Conservation (phyloP, 192 early-diverging fungal species). For the Coemansia sp. region DNA sequence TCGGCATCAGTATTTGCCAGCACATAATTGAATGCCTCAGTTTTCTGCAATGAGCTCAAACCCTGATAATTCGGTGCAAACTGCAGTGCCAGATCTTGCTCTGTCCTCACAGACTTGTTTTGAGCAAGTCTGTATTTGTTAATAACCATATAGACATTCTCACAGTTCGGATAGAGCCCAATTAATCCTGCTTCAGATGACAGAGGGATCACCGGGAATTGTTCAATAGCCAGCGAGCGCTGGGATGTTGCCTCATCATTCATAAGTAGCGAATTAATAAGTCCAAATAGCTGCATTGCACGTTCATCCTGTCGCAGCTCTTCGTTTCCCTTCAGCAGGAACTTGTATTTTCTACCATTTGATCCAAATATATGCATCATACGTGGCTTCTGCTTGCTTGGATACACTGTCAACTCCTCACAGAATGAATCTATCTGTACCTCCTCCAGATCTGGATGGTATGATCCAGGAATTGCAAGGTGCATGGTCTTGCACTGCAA, state of each 20-base stretch:
- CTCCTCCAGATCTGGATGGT: slow-evolving; percentile 80
- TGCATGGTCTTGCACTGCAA: slow-evolving; percentile 81
- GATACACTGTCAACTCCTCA: slow-evolving; percentile 76
- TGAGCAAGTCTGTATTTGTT: slow-evolving; percentile 80
- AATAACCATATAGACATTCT: slow-evolving; percentile 85
- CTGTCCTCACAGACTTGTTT: slow-evolving; percentile 81
- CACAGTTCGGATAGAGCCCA: slow-evolving; percentile 88
- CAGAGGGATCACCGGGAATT: slow-evolving; percentile 89
- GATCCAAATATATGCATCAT: slow-evolving; percentile 78
- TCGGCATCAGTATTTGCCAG: slow-evolving; percentile 86
- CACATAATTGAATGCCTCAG: slow-evolving; percentile 95
- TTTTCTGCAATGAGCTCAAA: slow-evolving; percentile 81
- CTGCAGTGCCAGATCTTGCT: slow-evolving; percentile 80
- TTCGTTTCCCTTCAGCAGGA: slow-evolving; percentile 92
- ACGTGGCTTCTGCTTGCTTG: slow-evolving; percentile 90
- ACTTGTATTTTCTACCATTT: slow-evolving; percentile 88
- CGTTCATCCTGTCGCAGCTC: slow-evolving; percentile 97
- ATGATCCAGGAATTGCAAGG: slow-evolving; percentile 83
- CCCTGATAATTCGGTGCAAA: slow-evolving; percentile 93
- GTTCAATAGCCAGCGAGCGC: slow-evolving; percentile 85
- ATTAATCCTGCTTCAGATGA: slow-evolving; percentile 95
- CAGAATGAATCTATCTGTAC: slow-evolving; percentile 81
- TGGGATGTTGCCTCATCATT: slow-evolving; percentile 86
- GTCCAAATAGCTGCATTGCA: slow-evolving; percentile 97
- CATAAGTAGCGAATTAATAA: slow-evolving; percentile 87